These are phyloP conservation scores for Spatholobus suberectus DNA, from an alignment of 306 rosid species.

Conservation along the genomic window DNA sequence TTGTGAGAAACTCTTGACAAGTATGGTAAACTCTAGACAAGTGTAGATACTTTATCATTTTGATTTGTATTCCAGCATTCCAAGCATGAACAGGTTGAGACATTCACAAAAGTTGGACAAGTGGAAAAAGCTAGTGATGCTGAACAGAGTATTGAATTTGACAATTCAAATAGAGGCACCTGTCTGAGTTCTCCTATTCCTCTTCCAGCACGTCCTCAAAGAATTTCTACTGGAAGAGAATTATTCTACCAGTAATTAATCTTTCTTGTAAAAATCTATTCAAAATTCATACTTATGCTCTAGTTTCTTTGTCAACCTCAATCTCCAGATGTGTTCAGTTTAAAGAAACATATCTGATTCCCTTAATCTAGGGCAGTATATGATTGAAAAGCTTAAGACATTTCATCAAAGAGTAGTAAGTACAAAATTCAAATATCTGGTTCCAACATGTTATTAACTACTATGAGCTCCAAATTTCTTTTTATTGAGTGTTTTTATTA, in stretches of 20 bases:
- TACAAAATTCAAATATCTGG: slow-evolving; percentile 22
- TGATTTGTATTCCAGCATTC: slow-evolving; percentile 47
- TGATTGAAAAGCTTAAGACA: slow-evolving; percentile 1
- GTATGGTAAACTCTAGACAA: neutral
- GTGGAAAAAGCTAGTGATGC: slow-evolving; percentile 44
- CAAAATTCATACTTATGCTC: slow-evolving; percentile 16
- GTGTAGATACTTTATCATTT: slow-evolving; percentile 11
- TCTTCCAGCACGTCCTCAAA: slow-evolving; percentile 49
- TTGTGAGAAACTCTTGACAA: neutral
- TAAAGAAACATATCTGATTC: slow-evolving; percentile 32
- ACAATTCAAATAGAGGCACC: slow-evolving; percentile 32
- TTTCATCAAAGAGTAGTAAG: slow-evolving; percentile 18
- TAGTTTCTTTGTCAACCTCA: slow-evolving; percentile 24
- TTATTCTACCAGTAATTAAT: slow-evolving; percentile 70
- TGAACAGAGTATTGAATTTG: slow-evolving; percentile 44
- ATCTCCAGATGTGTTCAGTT: slow-evolving; percentile 9
- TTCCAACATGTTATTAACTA: neutral
- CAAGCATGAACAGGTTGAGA: slow-evolving; percentile 47
- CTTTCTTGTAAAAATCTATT: slow-evolving; percentile 33
- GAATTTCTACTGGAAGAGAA: slow-evolving; percentile 50
- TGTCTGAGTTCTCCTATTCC: slow-evolving; percentile 67
- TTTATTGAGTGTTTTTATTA: slow-evolving; percentile 14
- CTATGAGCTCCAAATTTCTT: neutral
- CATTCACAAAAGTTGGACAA: slow-evolving; percentile 40
- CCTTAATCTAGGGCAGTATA: slow-evolving; percentile 17